These are phyloP conservation scores for Thalassiosira hispida DNA, from an alignment of 352 stramenopile species.

Conservation along the genomic window DNA sequence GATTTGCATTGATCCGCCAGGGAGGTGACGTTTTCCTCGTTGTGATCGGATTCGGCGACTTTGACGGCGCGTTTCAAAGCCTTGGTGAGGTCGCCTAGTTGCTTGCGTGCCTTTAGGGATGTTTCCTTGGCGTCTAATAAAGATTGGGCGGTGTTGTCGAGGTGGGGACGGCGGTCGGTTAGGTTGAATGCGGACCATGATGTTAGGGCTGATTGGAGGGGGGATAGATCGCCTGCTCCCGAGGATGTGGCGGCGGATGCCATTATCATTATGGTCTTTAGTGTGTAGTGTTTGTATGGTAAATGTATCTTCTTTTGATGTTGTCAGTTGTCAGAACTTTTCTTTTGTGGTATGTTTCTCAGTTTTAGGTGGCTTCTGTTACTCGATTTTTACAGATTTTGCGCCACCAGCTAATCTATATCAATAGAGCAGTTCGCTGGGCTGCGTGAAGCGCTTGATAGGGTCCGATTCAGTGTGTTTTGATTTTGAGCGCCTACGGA, in stretches of 20 bases:
- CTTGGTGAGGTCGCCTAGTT: slow-evolving; percentile 76
- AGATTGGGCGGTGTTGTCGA: slow-evolving; percentile 33
- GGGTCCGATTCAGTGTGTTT: too few species aligned
- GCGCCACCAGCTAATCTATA: too few species aligned
- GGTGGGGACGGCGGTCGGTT: slow-evolving; percentile 17
- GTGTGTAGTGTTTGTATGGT: neutral
- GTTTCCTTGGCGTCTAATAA: slow-evolving; percentile 54
- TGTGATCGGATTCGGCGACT: slow-evolving; percentile 40
- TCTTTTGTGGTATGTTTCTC: too few species aligned
- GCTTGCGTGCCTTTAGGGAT: slow-evolving; percentile 67
- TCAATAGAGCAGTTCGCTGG: too few species aligned
- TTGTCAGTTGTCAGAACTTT: too few species aligned
- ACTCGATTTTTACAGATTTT: too few species aligned
- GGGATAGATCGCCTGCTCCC: neutral
- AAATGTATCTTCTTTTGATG: too few species aligned
- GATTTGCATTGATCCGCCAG: slow-evolving; percentile 46
- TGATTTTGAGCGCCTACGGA: too few species aligned
- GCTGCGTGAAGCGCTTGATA: too few species aligned
- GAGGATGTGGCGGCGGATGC: slow-evolving; percentile 7
- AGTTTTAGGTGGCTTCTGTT: too few species aligned
- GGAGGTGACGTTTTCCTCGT: slow-evolving; percentile 5
- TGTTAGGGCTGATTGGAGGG: slow-evolving; percentile 33
- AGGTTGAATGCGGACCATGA: slow-evolving; percentile 45
- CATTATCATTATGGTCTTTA: neutral
- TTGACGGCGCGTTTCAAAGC: slow-evolving; percentile 75